Base-by-base conservation (phyloP, 2,329 filamentous ascomycete genomes). In the Penicillium sp. region DNA sequence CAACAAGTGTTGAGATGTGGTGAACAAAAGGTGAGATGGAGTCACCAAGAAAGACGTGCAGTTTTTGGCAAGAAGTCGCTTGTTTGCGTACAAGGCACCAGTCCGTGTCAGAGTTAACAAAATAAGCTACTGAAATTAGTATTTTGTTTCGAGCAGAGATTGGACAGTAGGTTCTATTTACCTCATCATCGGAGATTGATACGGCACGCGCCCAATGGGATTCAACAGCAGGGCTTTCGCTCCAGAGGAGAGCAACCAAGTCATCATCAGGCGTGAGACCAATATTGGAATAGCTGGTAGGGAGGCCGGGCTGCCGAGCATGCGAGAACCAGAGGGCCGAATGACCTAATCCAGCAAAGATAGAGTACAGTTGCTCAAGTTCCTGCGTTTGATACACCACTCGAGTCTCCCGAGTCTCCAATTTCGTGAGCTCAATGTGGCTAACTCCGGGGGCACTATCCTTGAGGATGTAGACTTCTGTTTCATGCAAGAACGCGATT, bases 1-100 rank as follows among this genome's bases (percentile, higher is more conserved):
- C 63, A 99, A 82, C 3, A 97, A 82, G 73, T 98, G 93, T 64
- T 92, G 92, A 60, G 89, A 92, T 0, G 95, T 99, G 0, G 95
- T 99, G 71, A 94, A 92, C 59, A 98, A 87, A 14, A 99, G 81
- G 79, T 98, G 94, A 20, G 87, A 86, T 0, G 88, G 82, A 0
- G 94, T 96, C 28, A 93, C 79, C 5, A 92, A 74, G 68, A 96
- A 98, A 0, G 95, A 99, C 0, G 94, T 98, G 75, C 92, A 96
- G 68, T 95, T 96, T 74, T 90, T 92, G 14, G 88, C 86, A 47
- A 97, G 79, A 5, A 90, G 80, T 15, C 84, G 86, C 3, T 88
- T 86, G 71, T 93, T 90, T 42, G 89, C 91, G 72, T 90, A 96
- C 0, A 99, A 80, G 55, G 89, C 83, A 0, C 95, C 95, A 57